phyloP scores from a whole-genome alignment of 352 stramenopile species.

The Pythium brachiatum region DNA sequence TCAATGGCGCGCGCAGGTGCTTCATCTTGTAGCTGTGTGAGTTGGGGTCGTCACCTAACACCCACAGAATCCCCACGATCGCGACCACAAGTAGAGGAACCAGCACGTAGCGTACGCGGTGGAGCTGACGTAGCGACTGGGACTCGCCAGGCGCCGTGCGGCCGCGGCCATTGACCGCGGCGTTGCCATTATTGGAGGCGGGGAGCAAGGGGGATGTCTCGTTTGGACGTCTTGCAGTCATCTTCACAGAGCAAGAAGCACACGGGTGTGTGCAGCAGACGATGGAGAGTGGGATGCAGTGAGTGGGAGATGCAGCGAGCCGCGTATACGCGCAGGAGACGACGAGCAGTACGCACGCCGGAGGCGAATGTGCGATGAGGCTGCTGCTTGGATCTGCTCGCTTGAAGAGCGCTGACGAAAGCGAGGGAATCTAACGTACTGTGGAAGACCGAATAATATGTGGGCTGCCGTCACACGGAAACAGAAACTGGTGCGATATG shows the following conservation, averaged over 20 bases:
- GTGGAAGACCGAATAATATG: conserved; percentile 8
- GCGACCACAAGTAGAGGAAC: conserved; percentile 50
- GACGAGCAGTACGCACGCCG: not conserved
- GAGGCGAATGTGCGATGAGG: not conserved
- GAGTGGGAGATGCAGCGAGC: not conserved
- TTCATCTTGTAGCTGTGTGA: conserved; percentile 16
- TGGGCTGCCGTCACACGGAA: not conserved
- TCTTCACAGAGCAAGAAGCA: not conserved
- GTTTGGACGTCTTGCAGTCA: conserved; percentile 25
- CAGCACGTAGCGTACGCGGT: conserved; percentile 52
- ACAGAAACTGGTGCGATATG: not conserved
- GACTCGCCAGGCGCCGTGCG: conserved; percentile 5
- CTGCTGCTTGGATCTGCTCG: conserved; percentile 16
- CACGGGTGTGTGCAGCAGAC: not conserved
- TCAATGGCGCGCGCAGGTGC: conserved; percentile 10
- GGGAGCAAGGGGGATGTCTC: conserved; percentile 61
- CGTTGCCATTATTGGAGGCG: not conserved
- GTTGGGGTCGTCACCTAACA: conserved; percentile 24
- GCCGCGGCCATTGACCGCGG: conserved; percentile 2
- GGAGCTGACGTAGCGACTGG: conserved; percentile 23
- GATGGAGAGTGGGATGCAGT: not conserved
- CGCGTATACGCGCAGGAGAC: not conserved
- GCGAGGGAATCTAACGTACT: not conserved
- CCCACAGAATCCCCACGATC: conserved; percentile 46
- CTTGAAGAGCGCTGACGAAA: not conserved